A percentile compares a stretch with the other conserved stretches of the same genome.
Evolutionary conservation across 129 eudicot species (phyloP).

Genomic region (Artemisia annua): DNA sequence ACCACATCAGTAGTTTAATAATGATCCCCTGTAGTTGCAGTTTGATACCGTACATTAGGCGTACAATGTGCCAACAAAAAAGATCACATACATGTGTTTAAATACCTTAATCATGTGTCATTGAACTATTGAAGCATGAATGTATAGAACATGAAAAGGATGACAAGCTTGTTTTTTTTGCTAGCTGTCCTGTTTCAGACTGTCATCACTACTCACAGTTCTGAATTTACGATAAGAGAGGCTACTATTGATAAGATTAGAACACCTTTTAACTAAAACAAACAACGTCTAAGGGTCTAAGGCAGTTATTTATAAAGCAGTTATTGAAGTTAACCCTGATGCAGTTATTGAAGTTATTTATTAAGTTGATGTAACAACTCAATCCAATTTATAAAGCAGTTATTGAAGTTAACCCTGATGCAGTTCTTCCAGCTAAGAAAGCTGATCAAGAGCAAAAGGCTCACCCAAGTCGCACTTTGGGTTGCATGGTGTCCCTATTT

Average conservation of each 20-base stretch:
- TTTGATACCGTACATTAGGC: too few relatives aligned
- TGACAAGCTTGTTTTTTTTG: neutral
- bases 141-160: conserved; percentile 1
- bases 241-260: conserved; percentile 31
- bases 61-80: too few relatives aligned
- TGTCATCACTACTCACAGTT: neutral
- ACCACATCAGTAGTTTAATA: too few relatives aligned
- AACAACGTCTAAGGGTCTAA: conserved; percentile 50
- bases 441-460: conserved; percentile 47
- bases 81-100: too few relatives aligned
- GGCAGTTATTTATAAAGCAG: too few relatives aligned
- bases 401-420: conserved; percentile 59
- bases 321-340: too few relatives aligned
- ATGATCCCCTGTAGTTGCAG: too few relatives aligned
- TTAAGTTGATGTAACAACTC: conserved; percentile 42
- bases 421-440: conserved; percentile 36
- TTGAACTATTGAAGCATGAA: too few relatives aligned
- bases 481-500: conserved; percentile 56
- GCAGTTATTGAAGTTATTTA: too few relatives aligned
- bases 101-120: neutral
- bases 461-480: conserved; percentile 5
- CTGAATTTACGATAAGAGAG: conserved; percentile 36
- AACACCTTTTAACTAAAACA: conserved; percentile 46
- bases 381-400: conserved; percentile 48
- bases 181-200: neutral